These are phyloP conservation scores for Zygnema circumcarinatum DNA, from an alignment of 139 green algal genomes.

Conservation along the genomic window DNA sequence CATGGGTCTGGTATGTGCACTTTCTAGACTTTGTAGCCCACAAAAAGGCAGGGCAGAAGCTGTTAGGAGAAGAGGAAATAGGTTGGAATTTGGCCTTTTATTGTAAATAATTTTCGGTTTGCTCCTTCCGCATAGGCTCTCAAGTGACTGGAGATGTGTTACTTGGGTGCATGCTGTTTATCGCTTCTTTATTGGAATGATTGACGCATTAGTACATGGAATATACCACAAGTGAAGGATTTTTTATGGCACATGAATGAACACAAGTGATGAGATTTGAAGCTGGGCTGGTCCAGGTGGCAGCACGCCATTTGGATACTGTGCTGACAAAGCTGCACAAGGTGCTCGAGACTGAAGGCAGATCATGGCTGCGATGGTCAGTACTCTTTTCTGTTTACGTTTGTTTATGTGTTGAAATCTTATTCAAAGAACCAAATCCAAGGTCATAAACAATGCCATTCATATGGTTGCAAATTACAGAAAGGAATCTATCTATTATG, in stretches of 20 bases:
- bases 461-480: too few relatives aligned
- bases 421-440: too few relatives aligned
- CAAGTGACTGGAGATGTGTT: background rate
- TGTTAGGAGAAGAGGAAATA: too few relatives aligned
- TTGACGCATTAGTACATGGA: too few relatives aligned
- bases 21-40: background rate
- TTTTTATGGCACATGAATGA: too few relatives aligned
- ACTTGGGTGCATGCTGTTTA: background rate
- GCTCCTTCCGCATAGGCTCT: background rate
- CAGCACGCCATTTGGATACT: background rate
- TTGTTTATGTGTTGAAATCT: background rate
- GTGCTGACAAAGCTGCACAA: conserved; percentile 1
- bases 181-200: background rate
- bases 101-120: background rate
- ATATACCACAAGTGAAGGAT: too few relatives aligned
- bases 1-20: conserved; percentile 10
- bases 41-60: too few relatives aligned
- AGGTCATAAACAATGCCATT: too few relatives aligned
- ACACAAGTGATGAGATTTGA: too few relatives aligned
- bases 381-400: background rate
- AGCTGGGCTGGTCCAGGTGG: background rate
- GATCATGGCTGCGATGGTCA: background rate
- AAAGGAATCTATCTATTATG: too few relatives aligned
- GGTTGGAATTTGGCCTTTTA: background rate
- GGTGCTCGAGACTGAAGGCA: conserved; percentile 11